phyloP scores from a whole-genome alignment of 2,329 filamentous ascomycete genomes.

The Diaporthe sp. region DNA sequence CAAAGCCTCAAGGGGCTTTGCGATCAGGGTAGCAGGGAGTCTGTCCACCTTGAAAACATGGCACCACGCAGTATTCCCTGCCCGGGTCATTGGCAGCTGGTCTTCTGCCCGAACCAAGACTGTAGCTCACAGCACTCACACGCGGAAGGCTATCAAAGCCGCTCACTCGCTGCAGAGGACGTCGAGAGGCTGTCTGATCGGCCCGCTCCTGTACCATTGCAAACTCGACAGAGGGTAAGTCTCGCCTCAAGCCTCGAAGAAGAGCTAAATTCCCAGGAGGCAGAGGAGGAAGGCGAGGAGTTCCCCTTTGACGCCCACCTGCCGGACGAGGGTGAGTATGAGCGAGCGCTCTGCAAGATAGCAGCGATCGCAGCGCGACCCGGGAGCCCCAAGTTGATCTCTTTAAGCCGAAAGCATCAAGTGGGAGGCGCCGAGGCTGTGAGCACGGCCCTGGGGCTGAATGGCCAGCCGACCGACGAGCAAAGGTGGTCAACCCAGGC shows the following conservation, averaged over 20 bases:
- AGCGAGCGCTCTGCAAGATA: constrained; percentile 2
- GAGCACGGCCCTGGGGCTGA: too few relatives aligned
- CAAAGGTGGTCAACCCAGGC: constrained; percentile 19
- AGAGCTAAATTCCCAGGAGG: background rate
- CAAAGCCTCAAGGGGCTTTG: background rate
- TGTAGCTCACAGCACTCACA: background rate
- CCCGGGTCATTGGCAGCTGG: constrained; percentile 11
- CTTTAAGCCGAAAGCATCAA: background rate
- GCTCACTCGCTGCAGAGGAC: background rate
- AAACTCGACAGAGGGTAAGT: background rate
- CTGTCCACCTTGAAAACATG: background rate
- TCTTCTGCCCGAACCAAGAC: background rate
- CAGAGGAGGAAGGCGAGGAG: background rate
- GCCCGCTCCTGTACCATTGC: background rate
- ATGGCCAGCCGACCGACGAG: background rate
- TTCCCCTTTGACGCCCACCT: background rate
- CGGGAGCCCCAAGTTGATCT: background rate
- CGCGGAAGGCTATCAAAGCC: background rate
- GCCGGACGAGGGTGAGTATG: background rate
- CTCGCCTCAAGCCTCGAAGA: background rate
- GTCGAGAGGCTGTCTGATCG: background rate
- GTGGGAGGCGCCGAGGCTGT: background rate
- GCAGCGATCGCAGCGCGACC: background rate
- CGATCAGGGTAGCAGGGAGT: background rate
- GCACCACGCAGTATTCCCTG: background rate